Evolutionary conservation across 768 basidiomycete species (phyloP).

Genomic region (Suillus bovinus): DNA sequence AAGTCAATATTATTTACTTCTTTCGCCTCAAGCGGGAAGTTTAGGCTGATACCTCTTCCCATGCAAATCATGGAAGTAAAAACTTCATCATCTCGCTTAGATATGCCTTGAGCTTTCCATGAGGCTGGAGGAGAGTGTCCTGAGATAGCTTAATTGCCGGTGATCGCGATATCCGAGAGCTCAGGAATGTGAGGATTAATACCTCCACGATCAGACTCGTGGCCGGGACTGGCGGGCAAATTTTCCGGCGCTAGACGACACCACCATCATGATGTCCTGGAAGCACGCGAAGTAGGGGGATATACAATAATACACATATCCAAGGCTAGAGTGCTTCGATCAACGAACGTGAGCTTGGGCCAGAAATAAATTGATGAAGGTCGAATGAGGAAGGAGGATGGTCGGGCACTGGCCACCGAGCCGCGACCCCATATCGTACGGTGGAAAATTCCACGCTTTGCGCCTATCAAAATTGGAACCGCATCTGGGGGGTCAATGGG

Average conservation of each 20-base stretch:
- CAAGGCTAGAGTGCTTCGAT: neutral
- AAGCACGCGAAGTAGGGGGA: neutral
- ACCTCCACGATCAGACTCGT: conserved; percentile 20
- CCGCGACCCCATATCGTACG: conserved; percentile 18
- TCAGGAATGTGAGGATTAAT: conserved; percentile 13
- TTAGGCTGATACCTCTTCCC: conserved; percentile 7
- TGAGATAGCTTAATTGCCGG: conserved; percentile 25
- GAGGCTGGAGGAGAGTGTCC: conserved; percentile 22
- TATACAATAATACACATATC: neutral
- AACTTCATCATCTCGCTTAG: conserved; percentile 25
- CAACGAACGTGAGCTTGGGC: neutral
- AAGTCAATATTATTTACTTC: conserved; percentile 11
- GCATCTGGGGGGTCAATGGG: neutral
- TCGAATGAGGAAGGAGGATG: conserved; percentile 4
- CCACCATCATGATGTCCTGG: neutral
- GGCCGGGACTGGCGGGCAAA: neutral
- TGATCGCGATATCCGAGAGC: conserved; percentile 11
- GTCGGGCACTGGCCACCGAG: conserved; percentile 5
- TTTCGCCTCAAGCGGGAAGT: conserved; percentile 7
- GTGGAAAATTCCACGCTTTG: conserved; percentile 27
- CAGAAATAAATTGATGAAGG: conserved; percentile 2
- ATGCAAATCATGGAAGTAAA: conserved; percentile 11
- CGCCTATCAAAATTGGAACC: conserved; percentile 6
- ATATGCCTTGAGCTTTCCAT: conserved; percentile 33
- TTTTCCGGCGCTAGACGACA: neutral